Conservation (phyloP, 1,284 basidiomycete genomes). For the Puccinia hordei region DNA sequence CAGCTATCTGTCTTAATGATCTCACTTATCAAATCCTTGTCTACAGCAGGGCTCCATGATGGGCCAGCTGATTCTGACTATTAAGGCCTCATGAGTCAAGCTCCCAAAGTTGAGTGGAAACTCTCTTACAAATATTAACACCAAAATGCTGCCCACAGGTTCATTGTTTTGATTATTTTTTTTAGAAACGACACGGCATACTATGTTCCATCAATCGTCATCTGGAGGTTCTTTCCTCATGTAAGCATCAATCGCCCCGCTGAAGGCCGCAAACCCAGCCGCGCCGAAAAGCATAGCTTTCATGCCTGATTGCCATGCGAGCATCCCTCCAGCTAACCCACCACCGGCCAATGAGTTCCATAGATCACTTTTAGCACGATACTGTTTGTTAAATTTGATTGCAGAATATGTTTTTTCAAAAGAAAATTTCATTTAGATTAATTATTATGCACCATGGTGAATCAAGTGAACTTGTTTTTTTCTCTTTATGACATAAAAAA, state of each 20-base stretch:
- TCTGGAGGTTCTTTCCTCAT: slow-evolving; percentile 79
- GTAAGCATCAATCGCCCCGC: slow-evolving; percentile 81
- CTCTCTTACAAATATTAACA: too few species aligned
- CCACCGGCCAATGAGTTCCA: slow-evolving; percentile 69
- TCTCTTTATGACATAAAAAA: not conserved
- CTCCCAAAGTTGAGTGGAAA: too few species aligned
- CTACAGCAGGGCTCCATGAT: too few species aligned
- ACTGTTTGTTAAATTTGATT: slow-evolving; percentile 63
- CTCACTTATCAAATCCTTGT: too few species aligned
- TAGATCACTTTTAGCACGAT: slow-evolving; percentile 92
- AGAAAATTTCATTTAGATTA: not conserved
- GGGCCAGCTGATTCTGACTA: too few species aligned
- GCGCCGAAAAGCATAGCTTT: slow-evolving; percentile 79
- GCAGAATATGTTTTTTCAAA: slow-evolving; percentile 1
- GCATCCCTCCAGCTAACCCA: slow-evolving; percentile 69
- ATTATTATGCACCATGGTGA: not conserved
- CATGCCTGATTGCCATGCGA: slow-evolving; percentile 78
- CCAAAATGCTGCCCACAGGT: too few species aligned
- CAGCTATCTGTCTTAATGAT: too few species aligned
- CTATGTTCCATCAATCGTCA: slow-evolving; percentile 52
- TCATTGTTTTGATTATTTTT: too few species aligned
- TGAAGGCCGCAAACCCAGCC: slow-evolving; percentile 85
- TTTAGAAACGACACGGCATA: too few species aligned
- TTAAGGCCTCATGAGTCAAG: too few species aligned
- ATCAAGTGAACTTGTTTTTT: too few species aligned